Conservation (phyloP, 1,284 basidiomycete species). For the Cryptococcus hybrid region DNA sequence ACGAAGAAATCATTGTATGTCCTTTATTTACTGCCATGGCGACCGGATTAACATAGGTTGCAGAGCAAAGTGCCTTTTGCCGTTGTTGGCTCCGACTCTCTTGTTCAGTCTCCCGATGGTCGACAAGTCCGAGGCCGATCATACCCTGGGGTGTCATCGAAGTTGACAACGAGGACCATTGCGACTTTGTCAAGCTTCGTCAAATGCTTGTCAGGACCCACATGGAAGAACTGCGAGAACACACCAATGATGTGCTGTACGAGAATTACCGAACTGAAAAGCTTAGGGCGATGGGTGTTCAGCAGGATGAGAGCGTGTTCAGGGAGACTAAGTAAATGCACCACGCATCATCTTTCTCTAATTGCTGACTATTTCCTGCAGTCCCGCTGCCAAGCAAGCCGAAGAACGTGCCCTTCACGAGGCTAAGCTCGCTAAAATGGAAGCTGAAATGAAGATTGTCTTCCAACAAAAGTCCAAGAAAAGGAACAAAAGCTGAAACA, state of each 20-base stretch:
- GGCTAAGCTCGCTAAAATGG: slow-evolving; percentile 97
- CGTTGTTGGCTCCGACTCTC: slow-evolving; percentile 84
- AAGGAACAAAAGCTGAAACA: slow-evolving; percentile 98
- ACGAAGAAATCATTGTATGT: slow-evolving; percentile 81
- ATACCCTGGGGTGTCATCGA: slow-evolving; percentile 97
- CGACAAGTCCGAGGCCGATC: slow-evolving; percentile 84
- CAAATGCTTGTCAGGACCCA: slow-evolving; percentile 98
- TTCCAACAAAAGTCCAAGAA: slow-evolving; percentile 98
- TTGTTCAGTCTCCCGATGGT: slow-evolving; percentile 78
- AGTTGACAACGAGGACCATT: slow-evolving; percentile 97
- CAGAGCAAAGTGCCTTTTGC: slow-evolving; percentile 94
- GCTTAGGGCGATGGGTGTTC: slow-evolving; percentile 89
- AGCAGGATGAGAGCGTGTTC: slow-evolving; percentile 94
- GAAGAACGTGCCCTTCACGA: slow-evolving; percentile 92
- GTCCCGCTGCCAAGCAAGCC: slow-evolving; percentile 89
- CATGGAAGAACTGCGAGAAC: slow-evolving; percentile 96
- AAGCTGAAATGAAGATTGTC: slow-evolving; percentile 99
- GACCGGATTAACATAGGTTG: not conserved
- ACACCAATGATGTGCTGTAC: slow-evolving; percentile 89
- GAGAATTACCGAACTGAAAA: slow-evolving; percentile 97
- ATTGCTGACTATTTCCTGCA: slow-evolving; percentile 39
- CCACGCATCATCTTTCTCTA: slow-evolving; percentile 14
- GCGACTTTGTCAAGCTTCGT: slow-evolving; percentile 96
- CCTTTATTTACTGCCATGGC: not conserved
- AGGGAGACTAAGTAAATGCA: slow-evolving; percentile 88